A percentile compares a stretch with the other conserved stretches of the same genome.
Evolutionary conservation across 768 basidiomycete genomes (phyloP).

Genomic region (Pulveroboletus sp.): DNA sequence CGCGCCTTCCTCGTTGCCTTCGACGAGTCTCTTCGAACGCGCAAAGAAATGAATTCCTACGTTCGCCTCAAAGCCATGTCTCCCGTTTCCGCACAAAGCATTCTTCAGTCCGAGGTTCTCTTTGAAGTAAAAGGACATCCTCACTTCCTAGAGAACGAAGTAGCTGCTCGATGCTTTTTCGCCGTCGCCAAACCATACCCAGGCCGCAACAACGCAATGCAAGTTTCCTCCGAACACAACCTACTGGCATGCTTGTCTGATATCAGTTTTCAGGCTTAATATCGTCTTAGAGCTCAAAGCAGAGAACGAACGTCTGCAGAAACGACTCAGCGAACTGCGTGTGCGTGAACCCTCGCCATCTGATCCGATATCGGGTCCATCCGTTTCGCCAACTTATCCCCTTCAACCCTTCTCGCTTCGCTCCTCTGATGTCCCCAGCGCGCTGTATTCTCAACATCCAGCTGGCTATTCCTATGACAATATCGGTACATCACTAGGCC

Average conservation of each 20-base stretch:
- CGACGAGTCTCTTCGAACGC: conserved; percentile 48
- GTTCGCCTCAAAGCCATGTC: conserved; percentile 55
- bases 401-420: conserved; percentile 17
- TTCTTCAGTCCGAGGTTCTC: conserved; percentile 45
- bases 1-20: conserved; percentile 44
- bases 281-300: conserved; percentile 79
- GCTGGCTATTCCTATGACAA: conserved; percentile 14
- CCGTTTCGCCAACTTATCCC: conserved; percentile 24
- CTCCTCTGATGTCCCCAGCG: conserved; percentile 10
- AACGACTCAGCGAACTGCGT: conserved; percentile 49
- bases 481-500: conserved; percentile 8
- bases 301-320: conserved; percentile 79
- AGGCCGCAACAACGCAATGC: conserved; percentile 68
- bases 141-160: conserved; percentile 39
- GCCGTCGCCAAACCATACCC: conserved; percentile 75
- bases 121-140: conserved; percentile 72
- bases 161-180: conserved; percentile 60
- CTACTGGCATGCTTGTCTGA: background rate
- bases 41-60: conserved; percentile 52
- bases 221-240: conserved; percentile 17
- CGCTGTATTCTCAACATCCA: conserved; percentile 17
- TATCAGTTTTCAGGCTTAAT: conserved; percentile 49
- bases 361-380: conserved; percentile 10
- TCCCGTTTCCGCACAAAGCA: conserved; percentile 24
- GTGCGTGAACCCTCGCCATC: conserved; percentile 20